Conservation (phyloP, 2,329 filamentous ascomycete genomes). For the Plectosphaerella plurivora region DNA sequence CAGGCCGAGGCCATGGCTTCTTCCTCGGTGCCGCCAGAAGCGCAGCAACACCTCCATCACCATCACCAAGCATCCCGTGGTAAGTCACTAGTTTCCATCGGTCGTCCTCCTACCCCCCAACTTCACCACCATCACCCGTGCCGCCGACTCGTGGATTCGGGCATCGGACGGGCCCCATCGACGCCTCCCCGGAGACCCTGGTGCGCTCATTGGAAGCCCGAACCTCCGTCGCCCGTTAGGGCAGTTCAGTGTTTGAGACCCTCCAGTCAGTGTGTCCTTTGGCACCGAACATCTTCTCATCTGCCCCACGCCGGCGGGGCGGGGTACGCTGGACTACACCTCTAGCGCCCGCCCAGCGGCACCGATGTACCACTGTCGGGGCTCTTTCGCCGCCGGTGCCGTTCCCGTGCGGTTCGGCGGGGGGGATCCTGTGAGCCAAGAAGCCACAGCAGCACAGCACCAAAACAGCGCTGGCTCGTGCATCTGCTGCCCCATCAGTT, state of each 20-base stretch:
- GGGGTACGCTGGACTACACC: background rate
- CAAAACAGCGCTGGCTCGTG: too few relatives aligned
- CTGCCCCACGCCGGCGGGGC: background rate
- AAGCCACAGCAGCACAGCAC: too few relatives aligned
- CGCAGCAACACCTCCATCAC: background rate
- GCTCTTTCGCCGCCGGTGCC: background rate
- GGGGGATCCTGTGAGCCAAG: background rate
- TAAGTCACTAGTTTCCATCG: background rate
- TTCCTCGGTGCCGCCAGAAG: background rate
- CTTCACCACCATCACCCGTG: too few relatives aligned
- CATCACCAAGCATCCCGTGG: background rate
- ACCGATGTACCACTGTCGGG: too few relatives aligned
- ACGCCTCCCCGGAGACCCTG: too few relatives aligned
- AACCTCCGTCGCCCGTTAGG: too few relatives aligned
- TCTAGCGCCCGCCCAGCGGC: background rate
- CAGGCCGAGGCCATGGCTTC: conserved; percentile 4
- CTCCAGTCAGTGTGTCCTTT: too few relatives aligned
- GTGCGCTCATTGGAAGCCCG: too few relatives aligned
- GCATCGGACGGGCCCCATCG: too few relatives aligned
- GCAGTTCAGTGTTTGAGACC: too few relatives aligned
- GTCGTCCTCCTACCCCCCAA: background rate
- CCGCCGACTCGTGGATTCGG: too few relatives aligned
- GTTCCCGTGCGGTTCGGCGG: background rate
- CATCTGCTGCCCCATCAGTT: background rate
- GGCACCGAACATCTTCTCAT: too few relatives aligned